Evolutionary conservation across 2,329 filamentous ascomycete genomes (phyloP).

Genomic region (Pseudogymnoascus sp.): DNA sequence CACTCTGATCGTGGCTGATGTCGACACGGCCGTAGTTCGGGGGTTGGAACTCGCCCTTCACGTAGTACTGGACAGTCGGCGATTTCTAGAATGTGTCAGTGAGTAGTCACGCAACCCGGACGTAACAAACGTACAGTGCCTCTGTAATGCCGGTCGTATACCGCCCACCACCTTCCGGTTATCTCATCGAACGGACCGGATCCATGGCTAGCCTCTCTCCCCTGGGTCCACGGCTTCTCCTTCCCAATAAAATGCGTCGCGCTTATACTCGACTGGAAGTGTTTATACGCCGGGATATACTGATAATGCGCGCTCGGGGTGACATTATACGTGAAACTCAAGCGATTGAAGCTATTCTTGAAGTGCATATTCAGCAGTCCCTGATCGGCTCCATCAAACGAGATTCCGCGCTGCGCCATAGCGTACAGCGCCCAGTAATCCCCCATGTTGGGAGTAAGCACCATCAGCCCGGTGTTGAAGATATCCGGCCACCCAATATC

Average conservation of each 20-base stretch:
- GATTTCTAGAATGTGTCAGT: conserved; percentile 15
- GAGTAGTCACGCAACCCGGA: neutral
- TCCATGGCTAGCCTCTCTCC: conserved; percentile 49
- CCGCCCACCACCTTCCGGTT: conserved; percentile 84
- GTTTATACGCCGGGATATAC: conserved; percentile 88
- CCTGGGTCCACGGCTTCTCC: conserved; percentile 80
- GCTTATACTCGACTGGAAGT: conserved; percentile 85
- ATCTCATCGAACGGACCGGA: conserved; percentile 73
- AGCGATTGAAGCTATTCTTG: conserved; percentile 70
- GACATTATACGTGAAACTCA: conserved; percentile 96
- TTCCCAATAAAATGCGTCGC: conserved; percentile 92
- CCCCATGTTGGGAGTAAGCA: conserved; percentile 74
- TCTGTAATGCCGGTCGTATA: conserved; percentile 82
- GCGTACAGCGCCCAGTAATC: conserved; percentile 82
- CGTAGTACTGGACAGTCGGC: conserved; percentile 29
- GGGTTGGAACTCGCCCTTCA: conserved; percentile 30
- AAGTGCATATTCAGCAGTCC: conserved; percentile 95
- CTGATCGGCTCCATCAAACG: conserved; percentile 96
- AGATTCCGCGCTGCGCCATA: conserved; percentile 79
- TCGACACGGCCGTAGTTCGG: conserved; percentile 24
- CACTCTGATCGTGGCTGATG: conserved; percentile 13
- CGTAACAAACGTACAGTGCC: conserved; percentile 37
- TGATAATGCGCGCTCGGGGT: conserved; percentile 96
- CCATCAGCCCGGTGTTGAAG: conserved; percentile 98
- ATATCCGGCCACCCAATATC: conserved; percentile 98